Evolutionary conservation across 2,329 filamentous ascomycete species (phyloP).

Genomic region (Ophiostoma ulmi): DNA sequence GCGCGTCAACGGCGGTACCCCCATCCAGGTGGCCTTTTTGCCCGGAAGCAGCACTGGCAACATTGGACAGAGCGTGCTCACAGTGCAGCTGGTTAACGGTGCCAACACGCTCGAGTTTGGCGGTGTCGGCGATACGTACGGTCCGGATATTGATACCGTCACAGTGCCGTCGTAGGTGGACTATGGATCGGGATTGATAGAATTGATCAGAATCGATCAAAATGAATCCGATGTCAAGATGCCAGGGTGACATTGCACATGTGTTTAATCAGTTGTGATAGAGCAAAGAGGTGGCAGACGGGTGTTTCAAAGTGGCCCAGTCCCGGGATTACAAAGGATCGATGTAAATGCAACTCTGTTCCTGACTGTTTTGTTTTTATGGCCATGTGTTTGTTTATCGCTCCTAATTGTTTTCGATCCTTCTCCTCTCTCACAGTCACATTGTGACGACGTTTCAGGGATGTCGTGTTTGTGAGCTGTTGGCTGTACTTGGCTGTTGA

Average conservation of each 20-base stretch:
- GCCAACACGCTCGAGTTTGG: conserved; percentile 47
- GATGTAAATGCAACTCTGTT: too few relatives aligned
- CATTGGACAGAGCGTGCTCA: conserved; percentile 44
- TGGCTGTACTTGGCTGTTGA: background rate
- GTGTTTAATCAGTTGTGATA: background rate
- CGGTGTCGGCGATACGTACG: conserved; percentile 39
- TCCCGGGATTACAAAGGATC: background rate
- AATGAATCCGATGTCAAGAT: too few relatives aligned
- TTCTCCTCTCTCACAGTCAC: background rate
- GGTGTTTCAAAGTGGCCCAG: too few relatives aligned
- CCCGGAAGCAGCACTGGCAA: conserved; percentile 43
- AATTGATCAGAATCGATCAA: too few relatives aligned
- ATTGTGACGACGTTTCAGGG: background rate
- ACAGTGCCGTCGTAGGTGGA: conserved; percentile 39
- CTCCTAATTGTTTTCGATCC: background rate
- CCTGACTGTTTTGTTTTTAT: background rate
- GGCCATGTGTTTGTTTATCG: background rate
- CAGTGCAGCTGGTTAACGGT: conserved; percentile 45
- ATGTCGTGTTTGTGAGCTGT: background rate
- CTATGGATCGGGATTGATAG: too few relatives aligned
- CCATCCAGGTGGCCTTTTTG: conserved; percentile 50
- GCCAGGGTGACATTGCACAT: too few relatives aligned
- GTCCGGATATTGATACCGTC: conserved; percentile 50
- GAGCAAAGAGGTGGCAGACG: too few relatives aligned
- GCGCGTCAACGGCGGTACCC: conserved; percentile 48